Evolutionary conservation across 2,329 filamentous ascomycete genomes (phyloP).

Genomic region (Hypoxylon sp.): DNA sequence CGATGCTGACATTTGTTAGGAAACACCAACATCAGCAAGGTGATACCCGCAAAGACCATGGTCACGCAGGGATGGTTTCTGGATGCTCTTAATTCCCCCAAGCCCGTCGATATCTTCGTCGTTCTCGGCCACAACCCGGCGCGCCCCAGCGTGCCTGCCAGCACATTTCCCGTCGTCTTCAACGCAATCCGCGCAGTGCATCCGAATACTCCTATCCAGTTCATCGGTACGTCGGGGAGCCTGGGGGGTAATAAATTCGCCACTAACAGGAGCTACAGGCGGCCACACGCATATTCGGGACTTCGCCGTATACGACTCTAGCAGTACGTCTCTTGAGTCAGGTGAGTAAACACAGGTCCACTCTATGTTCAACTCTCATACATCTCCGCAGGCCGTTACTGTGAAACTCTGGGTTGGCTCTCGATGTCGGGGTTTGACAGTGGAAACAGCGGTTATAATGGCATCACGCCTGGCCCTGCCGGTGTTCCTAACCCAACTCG

Average conservation of each 20-base stretch:
- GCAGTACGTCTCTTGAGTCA: constrained; percentile 71
- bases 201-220: constrained; percentile 70
- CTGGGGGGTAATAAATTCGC: neutral
- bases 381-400: constrained; percentile 65
- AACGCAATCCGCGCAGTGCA: constrained; percentile 69
- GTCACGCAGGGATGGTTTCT: constrained; percentile 71
- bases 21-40: constrained; percentile 71
- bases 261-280: constrained; percentile 53
- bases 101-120: constrained; percentile 73
- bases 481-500: constrained; percentile 57
- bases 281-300: constrained; percentile 75
- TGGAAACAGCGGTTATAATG: constrained; percentile 57
- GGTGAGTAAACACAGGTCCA: constrained; percentile 30
- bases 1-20: constrained; percentile 52
- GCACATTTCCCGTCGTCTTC: constrained; percentile 62
- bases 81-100: constrained; percentile 63
- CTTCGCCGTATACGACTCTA: constrained; percentile 72
- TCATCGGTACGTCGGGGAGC: constrained; percentile 58
- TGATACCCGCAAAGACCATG: constrained; percentile 66
- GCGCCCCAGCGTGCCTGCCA: constrained; percentile 57
- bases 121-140: constrained; percentile 74
- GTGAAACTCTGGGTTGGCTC: constrained; percentile 76
- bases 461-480: constrained; percentile 52
- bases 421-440: constrained; percentile 71
- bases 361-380: neutral